Base-by-base conservation (phyloP, 1,284 basidiomycete genomes). In the Cutaneotrichosporon arboriforme region DNA sequence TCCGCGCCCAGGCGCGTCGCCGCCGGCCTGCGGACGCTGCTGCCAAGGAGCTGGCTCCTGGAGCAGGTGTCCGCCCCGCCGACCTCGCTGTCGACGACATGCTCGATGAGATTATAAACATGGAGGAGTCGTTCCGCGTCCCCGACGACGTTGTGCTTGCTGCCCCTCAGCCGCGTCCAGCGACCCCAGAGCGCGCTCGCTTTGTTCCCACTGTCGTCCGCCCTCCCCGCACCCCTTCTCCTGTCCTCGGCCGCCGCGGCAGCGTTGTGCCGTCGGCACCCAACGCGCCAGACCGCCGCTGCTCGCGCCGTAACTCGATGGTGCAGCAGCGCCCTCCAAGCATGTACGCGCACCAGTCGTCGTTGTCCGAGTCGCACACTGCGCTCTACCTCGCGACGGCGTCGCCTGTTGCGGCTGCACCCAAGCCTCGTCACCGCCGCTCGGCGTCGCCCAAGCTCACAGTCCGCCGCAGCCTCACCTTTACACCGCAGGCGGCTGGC, bases 81-180 rank as follows among this genome's bases (percentile, higher is more conserved):
- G 64, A 65, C 22, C 63, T 68, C 43, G 64, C 64, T 1, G 57
- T 58, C 23, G 62, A 70, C 53, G 68, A 73, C 54, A 75, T 76
- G 72, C 61, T 76, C 15, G 72, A 76, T 46, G 73, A 75, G 59
- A 75, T 76, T 50, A 68, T 76, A 31, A 63, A 62, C 56, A 74
- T 76, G 73, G 74, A 76, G 52, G 63, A 73, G 49, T 67, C 59
- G 4, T 75, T 74, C 59, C 43, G 60, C 13, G 58, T 74, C 3
- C 65, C 68, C 13, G 65, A 64, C 39, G 61, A 63, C n/a, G 57
- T 60, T 4, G 8, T 45, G 12, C 46, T 26, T 36, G 33, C 33
- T 21, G 13, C 18, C 31, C 38, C 33, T 23, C 38, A 37, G 38
- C 17, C 17, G 36, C n/a, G 26, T 31, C 46, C 38, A 10, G 36